These are phyloP conservation scores for Naganishia friedmannii DNA, from an alignment of 768 basidiomycete species.

Conservation along the genomic window DNA sequence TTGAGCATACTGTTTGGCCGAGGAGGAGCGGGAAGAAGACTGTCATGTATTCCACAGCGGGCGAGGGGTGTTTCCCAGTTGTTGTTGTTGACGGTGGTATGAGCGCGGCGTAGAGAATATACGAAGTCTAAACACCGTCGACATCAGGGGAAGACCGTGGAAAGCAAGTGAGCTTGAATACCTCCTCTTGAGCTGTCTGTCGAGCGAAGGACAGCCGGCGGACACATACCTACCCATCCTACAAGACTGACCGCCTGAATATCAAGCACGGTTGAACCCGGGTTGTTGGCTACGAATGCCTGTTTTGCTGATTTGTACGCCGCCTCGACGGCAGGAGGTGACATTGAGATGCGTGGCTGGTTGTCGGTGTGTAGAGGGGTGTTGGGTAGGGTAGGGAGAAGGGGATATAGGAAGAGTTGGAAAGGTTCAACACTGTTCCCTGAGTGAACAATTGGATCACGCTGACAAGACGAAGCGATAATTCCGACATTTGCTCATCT, in stretches of 20 bases:
- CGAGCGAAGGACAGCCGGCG: not conserved
- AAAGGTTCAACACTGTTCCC: no score
- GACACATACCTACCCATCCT: slow-evolving; percentile 59
- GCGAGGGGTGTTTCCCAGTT: slow-evolving; percentile 5
- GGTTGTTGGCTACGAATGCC: slow-evolving; percentile 71
- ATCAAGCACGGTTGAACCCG: slow-evolving; percentile 67
- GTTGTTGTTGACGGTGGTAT: not conserved
- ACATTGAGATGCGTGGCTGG: not conserved
- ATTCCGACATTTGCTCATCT: no score
- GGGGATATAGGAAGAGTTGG: no score
- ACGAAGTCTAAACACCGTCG: slow-evolving; percentile 59
- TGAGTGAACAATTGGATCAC: no score
- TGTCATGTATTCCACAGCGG: slow-evolving; percentile 60
- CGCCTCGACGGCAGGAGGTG: not conserved
- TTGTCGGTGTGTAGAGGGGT: not conserved
- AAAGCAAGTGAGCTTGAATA: no score
- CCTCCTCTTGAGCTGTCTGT: no score
- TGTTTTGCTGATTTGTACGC: slow-evolving; percentile 75
- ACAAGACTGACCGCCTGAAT: slow-evolving; percentile 68
- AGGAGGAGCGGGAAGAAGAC: slow-evolving; percentile 76
- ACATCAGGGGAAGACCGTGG: no score
- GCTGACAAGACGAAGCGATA: no score
- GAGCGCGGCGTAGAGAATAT: slow-evolving; percentile 61
- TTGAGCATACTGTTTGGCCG: slow-evolving; percentile 72
- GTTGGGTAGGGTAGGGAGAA: not conserved